Conservation (phyloP, 2,329 filamentous ascomycete genomes). For the Cladosporium oxysporum region DNA sequence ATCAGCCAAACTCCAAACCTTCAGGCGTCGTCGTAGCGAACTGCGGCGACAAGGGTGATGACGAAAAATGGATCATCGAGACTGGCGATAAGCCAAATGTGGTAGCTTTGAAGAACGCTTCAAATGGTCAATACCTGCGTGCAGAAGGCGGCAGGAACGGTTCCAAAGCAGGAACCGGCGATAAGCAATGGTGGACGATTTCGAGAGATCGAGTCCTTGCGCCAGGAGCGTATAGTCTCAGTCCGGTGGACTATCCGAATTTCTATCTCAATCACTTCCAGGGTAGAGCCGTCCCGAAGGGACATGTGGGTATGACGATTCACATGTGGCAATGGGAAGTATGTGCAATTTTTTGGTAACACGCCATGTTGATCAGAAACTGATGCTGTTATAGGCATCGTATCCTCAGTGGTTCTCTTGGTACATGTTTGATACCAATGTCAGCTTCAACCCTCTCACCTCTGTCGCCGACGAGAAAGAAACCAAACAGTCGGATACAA, state of each 20-base stretch:
- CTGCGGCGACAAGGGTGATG: neutral
- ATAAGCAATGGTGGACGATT: conserved; percentile 1
- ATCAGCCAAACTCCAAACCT: neutral
- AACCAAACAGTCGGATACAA: neutral
- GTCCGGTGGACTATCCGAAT: conserved; percentile 2
- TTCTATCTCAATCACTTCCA: conserved; percentile 6
- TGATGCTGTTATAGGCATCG: neutral
- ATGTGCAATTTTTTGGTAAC: neutral
- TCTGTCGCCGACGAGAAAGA: neutral
- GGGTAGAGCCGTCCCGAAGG: neutral
- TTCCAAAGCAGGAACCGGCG: neutral
- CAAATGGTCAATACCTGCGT: neutral
- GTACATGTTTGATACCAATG: conserved; percentile 13
- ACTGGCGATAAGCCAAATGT: neutral
- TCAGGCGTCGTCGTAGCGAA: conserved; percentile 6
- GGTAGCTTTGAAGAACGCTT: conserved; percentile 3
- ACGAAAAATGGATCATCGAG: conserved; percentile 9
- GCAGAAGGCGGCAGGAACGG: conserved; percentile 1
- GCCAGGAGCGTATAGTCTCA: neutral
- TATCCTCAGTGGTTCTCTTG: neutral
- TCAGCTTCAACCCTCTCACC: conserved; percentile 1
- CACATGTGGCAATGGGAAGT: conserved; percentile 12
- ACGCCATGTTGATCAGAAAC: neutral
- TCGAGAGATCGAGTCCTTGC: neutral
- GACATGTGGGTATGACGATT: neutral